phyloP scores from a whole-genome alignment of 805 yeast species.

The Candida quercuum region DNA sequence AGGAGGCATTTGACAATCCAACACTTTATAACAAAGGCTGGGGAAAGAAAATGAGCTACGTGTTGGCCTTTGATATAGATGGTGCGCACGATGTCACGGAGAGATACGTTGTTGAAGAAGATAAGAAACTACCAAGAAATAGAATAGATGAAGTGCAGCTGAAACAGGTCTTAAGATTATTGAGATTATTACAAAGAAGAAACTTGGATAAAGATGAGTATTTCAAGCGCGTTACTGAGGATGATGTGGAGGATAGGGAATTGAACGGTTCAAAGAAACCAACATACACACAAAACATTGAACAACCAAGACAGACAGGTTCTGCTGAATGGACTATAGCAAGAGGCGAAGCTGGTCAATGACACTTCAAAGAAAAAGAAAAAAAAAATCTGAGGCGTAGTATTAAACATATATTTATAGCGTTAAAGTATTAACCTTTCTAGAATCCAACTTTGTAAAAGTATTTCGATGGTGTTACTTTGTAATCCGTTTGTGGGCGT shows the following conservation, averaged over 20 bases:
- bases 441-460: conserved; percentile 14
- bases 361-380: no score
- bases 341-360: conserved; percentile 74
- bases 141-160: conserved; percentile 38
- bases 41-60: conserved; percentile 93
- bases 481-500: conserved; percentile 13
- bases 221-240: conserved; percentile 31
- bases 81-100: conserved; percentile 67
- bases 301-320: conserved; percentile 63
- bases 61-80: conserved; percentile 57
- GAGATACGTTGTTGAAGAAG: conserved; percentile 50
- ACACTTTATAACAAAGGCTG: conserved; percentile 73
- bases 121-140: conserved; percentile 42
- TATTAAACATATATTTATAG: background rate
- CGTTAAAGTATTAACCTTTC: background rate
- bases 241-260: conserved; percentile 31
- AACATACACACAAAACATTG: conserved; percentile 7
- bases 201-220: conserved; percentile 30
- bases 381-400: no score
- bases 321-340: conserved; percentile 65
- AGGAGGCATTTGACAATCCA: conserved; percentile 80
- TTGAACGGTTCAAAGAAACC: conserved; percentile 11
- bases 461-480: conserved; percentile 12
- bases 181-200: conserved; percentile 32
- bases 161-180: conserved; percentile 25